phyloP scores from a whole-genome alignment of 345 rosid species.

The Citrus australasica region DNA sequence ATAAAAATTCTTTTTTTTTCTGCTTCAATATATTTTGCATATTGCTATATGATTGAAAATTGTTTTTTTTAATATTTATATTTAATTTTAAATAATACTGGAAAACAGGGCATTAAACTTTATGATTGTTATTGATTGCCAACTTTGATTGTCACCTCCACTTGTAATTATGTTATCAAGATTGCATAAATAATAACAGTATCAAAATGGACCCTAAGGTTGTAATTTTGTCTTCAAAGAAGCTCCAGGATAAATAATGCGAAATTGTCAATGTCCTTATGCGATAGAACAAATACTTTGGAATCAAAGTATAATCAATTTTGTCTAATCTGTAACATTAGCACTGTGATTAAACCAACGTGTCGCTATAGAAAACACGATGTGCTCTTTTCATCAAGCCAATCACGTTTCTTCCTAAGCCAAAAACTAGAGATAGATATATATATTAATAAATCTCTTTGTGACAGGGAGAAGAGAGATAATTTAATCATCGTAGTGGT shows the following conservation, averaged over 20 bases:
- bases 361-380: not conserved
- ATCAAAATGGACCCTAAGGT: slow-evolving; percentile 19
- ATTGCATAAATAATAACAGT: not conserved
- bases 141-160: not conserved
- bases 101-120: not conserved
- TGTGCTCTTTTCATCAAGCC: not conserved
- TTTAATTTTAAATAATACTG: not conserved
- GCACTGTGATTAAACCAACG: not conserved
- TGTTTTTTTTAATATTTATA: not conserved
- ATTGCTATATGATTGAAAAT: too few species aligned
- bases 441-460: too few species aligned
- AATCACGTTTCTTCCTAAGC: not conserved
- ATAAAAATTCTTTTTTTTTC: not conserved
- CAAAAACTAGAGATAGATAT: not conserved
- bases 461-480: not conserved
- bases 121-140: not conserved
- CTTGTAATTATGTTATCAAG: slow-evolving; percentile 14
- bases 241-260: not conserved
- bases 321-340: not conserved
- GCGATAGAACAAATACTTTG: not conserved
- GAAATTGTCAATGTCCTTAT: not conserved
- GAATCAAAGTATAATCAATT: not conserved
- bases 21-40: not conserved
- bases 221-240: slow-evolving; percentile 6
- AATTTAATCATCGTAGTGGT: not conserved